Conservation (phyloP, 441 rosid species). For the Euphorbia celastroides region DNA sequence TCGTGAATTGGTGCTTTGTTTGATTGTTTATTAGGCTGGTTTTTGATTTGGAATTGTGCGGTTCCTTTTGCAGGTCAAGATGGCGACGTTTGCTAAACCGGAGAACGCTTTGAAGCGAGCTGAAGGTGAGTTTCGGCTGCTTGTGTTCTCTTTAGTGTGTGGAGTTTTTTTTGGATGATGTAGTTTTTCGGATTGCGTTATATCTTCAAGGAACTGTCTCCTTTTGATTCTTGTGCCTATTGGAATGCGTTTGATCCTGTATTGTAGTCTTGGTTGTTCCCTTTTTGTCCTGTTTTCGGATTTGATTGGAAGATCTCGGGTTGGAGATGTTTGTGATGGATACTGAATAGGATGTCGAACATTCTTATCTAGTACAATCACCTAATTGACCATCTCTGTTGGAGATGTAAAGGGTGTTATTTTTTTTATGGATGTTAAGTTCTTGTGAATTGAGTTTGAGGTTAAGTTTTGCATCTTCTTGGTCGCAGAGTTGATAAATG, state of each 20-base stretch:
- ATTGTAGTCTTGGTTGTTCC: not conserved
- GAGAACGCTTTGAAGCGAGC: slow-evolving; percentile 95
- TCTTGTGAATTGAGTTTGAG: not conserved
- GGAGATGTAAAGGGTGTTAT: not conserved
- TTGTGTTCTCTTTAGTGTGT: not conserved
- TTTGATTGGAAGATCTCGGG: not conserved
- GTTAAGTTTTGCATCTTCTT: not conserved
- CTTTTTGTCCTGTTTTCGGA: not conserved
- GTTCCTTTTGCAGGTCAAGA: slow-evolving; percentile 19
- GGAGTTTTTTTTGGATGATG: too few species aligned
- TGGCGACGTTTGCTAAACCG: slow-evolving; percentile 82
- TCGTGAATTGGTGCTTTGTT: not conserved
- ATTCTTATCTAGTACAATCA: too few species aligned
- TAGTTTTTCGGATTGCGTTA: not conserved
- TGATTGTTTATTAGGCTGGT: not conserved
- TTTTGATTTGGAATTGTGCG: not conserved
- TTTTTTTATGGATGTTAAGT: not conserved
- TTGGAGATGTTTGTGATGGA: not conserved
- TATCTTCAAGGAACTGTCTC: not conserved
- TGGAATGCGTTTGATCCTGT: not conserved
- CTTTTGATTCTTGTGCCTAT: not conserved
- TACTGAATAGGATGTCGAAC: not conserved
- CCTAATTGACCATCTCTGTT: not conserved
- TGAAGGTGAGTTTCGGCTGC: slow-evolving; percentile 48
- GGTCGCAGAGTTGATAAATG: slow-evolving; percentile 78